Percentiles rank a stretch among this genome's conserved stretches.
Conservation (phyloP, 768 basidiomycete genomes). For the Lactarius sanguifluus region DNA sequence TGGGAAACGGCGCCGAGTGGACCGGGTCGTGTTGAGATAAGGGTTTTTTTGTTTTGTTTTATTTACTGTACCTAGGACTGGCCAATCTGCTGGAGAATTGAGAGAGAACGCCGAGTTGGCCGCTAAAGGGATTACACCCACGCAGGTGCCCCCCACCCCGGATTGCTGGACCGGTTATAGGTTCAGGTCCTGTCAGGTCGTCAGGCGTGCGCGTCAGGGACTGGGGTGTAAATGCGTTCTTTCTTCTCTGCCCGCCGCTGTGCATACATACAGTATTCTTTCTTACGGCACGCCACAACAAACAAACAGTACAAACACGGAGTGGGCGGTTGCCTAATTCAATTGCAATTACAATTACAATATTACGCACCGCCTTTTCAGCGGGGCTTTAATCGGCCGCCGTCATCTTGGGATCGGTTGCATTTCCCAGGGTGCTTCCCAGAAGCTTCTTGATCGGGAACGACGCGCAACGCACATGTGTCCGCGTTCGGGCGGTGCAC, state of each 20-base stretch:
- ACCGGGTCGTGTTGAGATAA: not conserved
- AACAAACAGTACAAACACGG: constrained; percentile 13
- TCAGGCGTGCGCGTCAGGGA: constrained; percentile 20
- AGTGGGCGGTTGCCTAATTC: not conserved
- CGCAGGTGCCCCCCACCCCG: not conserved
- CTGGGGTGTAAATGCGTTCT: not conserved
- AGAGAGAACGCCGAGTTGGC: constrained; percentile 16
- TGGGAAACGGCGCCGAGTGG: constrained; percentile 8
- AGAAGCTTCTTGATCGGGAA: constrained; percentile 28
- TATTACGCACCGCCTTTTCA: constrained; percentile 28
- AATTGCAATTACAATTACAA: constrained; percentile 6
- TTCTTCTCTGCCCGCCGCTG: constrained; percentile 7
- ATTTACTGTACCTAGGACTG: not conserved
- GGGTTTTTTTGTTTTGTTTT: not conserved
- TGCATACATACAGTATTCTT: not conserved
- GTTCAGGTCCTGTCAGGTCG: not conserved
- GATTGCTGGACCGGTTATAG: not conserved
- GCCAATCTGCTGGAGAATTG: constrained; percentile 17
- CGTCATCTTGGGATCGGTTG: constrained; percentile 21
- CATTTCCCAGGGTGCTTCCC: constrained; percentile 26
- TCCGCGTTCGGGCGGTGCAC: constrained; percentile 23
- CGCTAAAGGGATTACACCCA: constrained; percentile 12
- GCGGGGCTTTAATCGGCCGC: constrained; percentile 16
- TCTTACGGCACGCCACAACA: constrained; percentile 24
- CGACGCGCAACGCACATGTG: constrained; percentile 4